phyloP scores from a whole-genome alignment of 2,329 filamentous ascomycete genomes.

The Lecanicillium sp. region DNA sequence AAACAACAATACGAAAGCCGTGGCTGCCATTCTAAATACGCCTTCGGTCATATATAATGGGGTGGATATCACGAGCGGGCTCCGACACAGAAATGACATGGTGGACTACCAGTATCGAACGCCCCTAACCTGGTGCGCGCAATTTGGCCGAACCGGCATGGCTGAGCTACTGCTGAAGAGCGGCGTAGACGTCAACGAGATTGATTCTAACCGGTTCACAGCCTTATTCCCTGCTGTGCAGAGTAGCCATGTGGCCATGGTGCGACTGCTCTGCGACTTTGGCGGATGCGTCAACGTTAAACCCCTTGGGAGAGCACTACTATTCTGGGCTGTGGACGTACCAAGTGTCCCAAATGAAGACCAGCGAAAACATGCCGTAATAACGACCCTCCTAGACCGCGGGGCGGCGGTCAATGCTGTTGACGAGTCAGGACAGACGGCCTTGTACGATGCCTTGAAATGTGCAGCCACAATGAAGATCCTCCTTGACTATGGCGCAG shows the following conservation, averaged over 20 bases:
- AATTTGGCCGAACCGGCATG: slow-evolving; percentile 13
- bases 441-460: no score
- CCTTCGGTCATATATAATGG: slow-evolving; percentile 8
- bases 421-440: no score
- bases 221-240: background rate
- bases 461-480: no score
- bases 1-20: slow-evolving; percentile 18
- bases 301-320: no score
- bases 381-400: slow-evolving; percentile 12
- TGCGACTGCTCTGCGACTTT: no score
- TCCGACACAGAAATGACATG: slow-evolving; percentile 1
- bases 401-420: no score
- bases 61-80: slow-evolving; percentile 4
- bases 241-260: slow-evolving; percentile 14
- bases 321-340: no score
- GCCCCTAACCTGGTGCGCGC: slow-evolving; percentile 17
- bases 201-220: no score
- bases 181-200: no score
- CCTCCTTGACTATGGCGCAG: slow-evolving; percentile 10
- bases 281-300: no score
- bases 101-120: background rate
- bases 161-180: slow-evolving; percentile 11
- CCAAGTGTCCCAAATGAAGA: no score
- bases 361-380: slow-evolving; percentile 12
- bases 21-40: slow-evolving; percentile 13